Conservation (phyloP, 768 basidiomycete genomes). For the Peribolospora baueri region DNA sequence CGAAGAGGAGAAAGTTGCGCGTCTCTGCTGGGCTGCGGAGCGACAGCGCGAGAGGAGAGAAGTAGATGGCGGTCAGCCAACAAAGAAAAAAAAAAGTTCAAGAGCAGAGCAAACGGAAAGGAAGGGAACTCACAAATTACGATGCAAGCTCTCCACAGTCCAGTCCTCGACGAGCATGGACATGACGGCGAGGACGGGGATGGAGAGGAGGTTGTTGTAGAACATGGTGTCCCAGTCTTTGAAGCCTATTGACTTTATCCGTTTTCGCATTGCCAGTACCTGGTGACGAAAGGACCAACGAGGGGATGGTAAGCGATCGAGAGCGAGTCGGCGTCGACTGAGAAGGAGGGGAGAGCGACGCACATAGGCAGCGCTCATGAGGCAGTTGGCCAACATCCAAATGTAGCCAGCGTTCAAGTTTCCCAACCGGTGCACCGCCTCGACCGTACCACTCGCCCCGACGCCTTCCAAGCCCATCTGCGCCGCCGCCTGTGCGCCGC, state of each 20-base stretch:
- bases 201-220: slow-evolving; percentile 88
- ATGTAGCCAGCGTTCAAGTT: slow-evolving; percentile 58
- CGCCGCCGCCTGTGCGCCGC: too few species aligned
- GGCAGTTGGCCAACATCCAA: slow-evolving; percentile 89
- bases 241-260: slow-evolving; percentile 83
- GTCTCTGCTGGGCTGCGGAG: slow-evolving; percentile 49
- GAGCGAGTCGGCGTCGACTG: too few species aligned
- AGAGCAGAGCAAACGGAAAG: neutral
- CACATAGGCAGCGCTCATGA: slow-evolving; percentile 72
- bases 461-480: too few species aligned
- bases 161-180: slow-evolving; percentile 76
- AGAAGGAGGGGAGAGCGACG: slow-evolving; percentile 17
- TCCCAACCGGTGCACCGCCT: slow-evolving; percentile 15
- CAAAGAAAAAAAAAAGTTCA: neutral
- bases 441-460: too few species aligned
- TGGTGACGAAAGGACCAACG: slow-evolving; percentile 25
- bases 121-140: slow-evolving; percentile 57
- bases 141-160: slow-evolving; percentile 45
- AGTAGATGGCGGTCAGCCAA: neutral
- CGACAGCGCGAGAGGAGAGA: neutral
- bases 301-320: too few species aligned
- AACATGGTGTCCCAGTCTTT: slow-evolving; percentile 98
- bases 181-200: slow-evolving; percentile 61
- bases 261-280: slow-evolving; percentile 75
- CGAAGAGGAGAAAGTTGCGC: slow-evolving; percentile 49